Percentiles rank a stretch among this genome's conserved stretches.
Conservation (phyloP, 2,329 filamentous ascomycete genomes). For the Fusarium sp. region DNA sequence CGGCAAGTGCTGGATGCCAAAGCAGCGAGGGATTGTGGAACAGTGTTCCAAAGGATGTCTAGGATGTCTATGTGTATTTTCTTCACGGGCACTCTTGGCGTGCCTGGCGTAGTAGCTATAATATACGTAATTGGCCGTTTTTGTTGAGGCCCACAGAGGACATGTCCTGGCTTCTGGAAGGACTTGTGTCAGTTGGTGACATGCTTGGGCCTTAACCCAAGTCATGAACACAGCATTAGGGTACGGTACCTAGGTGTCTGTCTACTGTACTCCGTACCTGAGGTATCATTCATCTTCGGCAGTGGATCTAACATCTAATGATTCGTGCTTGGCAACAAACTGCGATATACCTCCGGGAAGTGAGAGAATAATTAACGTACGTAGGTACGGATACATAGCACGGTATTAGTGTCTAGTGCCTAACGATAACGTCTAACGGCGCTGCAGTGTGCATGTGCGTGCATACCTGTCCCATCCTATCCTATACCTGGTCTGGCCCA, state of each 20-base stretch:
- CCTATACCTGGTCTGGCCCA: not conserved
- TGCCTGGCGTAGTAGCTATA: not conserved
- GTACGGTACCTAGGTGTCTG: not conserved
- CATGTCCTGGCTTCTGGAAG: slow-evolving; percentile 13
- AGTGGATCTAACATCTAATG: slow-evolving; percentile 1
- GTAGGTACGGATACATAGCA: not conserved
- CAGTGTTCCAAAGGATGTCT: not conserved
- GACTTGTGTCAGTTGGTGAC: slow-evolving; percentile 20
- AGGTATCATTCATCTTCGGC: not conserved
- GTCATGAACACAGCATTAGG: slow-evolving; percentile 21
- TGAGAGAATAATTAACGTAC: not conserved
- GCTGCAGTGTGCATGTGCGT: not conserved
- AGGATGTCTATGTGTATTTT: not conserved
- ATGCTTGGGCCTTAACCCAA: slow-evolving; percentile 8
- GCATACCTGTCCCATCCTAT: not conserved
- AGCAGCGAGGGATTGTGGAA: not conserved
- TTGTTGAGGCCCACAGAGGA: slow-evolving; percentile 2
- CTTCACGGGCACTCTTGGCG: not conserved
- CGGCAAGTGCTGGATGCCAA: slow-evolving; percentile 2
- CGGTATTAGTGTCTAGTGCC: not conserved
- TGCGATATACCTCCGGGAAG: not conserved
- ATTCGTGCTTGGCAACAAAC: not conserved
- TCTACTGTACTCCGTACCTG: too few species aligned
- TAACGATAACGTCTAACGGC: not conserved
- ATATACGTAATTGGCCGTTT: slow-evolving; percentile 14